Base-by-base conservation (phyloP, 192 early-diverging fungal species). In the Coemansia sp. region DNA sequence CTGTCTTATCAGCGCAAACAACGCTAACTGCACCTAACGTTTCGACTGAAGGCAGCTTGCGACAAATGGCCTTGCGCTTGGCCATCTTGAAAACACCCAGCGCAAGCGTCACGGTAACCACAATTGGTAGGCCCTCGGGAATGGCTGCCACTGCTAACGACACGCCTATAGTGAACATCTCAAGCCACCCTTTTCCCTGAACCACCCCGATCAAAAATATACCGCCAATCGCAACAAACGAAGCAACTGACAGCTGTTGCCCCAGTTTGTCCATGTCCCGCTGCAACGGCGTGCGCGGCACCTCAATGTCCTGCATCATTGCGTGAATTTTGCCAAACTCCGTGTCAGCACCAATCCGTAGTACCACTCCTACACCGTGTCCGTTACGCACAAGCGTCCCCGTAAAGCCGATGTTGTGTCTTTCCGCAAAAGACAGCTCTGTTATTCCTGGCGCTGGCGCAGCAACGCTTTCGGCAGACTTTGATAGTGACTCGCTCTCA, bases 1-100 rank as follows among this genome's bases (percentile, higher is more conserved):
- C 89, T 32, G 96, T 97, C 82, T 98, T 98, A 76, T 98, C 96
- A 1, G 91, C 91, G 80, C 96, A 98, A 32, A 98, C 88, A 17
- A 96, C 93, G 68, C 92, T 95, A 31, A 98, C 95, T 9, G 93
- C 93, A 2, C 95, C 95, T 8, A 98, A 77, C 19, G 93, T 90
- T 78, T 98, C 96, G 1, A 98, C 95, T 8, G 93, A 91, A 1
- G 94, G 94, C 33, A 98, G 85, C 65, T 96, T 95, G 76, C 95
- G 96, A 54, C 96, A 90, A 59, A 98, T 97, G 5, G 93, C 94
- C 69, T 93, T 87, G 60, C 92, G 86, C 52, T 89, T 90, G 1
- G 95, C 93, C 94, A 98, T 94, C 21, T 92, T 82, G 57, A 97
- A 85, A 25, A 97, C 95, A 27, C 95, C 95, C 69, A 83, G 67